Evolutionary conservation across 495 filamentous ascomycete genomes (phyloP).

Genomic region (Trichoderma gamsii): DNA sequence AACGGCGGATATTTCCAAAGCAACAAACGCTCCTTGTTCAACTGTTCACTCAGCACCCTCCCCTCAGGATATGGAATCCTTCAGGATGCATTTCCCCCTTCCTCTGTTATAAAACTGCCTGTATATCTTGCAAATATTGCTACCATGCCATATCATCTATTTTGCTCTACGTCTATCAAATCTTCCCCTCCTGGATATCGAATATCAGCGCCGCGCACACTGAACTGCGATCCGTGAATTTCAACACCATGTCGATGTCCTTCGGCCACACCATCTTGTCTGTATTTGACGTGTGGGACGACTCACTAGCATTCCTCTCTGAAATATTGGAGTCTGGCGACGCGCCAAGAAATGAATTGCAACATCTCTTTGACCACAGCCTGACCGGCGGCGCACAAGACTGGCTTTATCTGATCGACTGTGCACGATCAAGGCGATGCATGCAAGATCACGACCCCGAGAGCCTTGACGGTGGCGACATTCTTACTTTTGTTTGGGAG

Average conservation of each 20-base stretch:
- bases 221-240: background rate
- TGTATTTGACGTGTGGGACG: conserved; percentile 1
- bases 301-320: background rate
- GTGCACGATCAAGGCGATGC: background rate
- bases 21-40: background rate
- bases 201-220: background rate
- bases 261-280: background rate
- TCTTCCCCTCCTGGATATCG: too few relatives aligned
- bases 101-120: too few relatives aligned
- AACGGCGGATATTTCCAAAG: background rate
- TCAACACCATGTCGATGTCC: background rate
- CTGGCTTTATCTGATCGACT: conserved; percentile 11
- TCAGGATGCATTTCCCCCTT: background rate
- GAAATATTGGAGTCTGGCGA: background rate
- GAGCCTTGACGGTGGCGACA: background rate
- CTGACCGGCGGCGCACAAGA: background rate
- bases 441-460: background rate
- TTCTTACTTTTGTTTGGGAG: conserved; percentile 5
- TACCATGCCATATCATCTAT: background rate
- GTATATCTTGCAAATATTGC: background rate
- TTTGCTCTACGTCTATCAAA: too few relatives aligned
- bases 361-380: background rate
- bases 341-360: background rate
- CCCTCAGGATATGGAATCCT: background rate
- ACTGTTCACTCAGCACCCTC: background rate